These are phyloP conservation scores for Beauveria asiatica DNA, from an alignment of 2,329 filamentous ascomycete genomes.

Conservation along the genomic window DNA sequence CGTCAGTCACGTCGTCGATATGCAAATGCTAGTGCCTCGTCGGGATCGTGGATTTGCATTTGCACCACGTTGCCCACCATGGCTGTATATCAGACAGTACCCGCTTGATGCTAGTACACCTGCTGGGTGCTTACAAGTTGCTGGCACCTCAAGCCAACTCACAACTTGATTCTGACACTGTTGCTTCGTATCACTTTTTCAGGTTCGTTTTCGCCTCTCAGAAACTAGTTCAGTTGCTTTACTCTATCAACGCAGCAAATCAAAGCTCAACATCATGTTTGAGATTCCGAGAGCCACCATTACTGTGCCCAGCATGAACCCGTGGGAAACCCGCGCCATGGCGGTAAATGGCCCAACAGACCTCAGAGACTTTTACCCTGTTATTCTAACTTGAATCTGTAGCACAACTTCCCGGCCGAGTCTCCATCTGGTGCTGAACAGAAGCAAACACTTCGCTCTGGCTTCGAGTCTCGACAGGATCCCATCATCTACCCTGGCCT, in stretches of 20 bases:
- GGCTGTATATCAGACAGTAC: background rate
- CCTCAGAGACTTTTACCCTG: background rate
- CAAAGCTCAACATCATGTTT: background rate
- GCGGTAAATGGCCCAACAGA: slow-evolving; percentile 18
- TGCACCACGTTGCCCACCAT: background rate
- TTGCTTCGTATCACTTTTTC: background rate
- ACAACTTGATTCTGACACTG: background rate
- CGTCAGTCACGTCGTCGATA: slow-evolving; percentile 3
- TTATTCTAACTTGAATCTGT: background rate
- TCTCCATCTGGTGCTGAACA: background rate
- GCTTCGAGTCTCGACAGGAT: slow-evolving; percentile 28
- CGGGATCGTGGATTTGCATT: background rate
- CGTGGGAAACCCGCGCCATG: slow-evolving; percentile 26
- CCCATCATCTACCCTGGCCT: slow-evolving; percentile 47
- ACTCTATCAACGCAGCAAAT: background rate
- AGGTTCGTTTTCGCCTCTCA: background rate
- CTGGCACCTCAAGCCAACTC: background rate
- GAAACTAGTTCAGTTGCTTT: background rate
- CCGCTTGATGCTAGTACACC: background rate
- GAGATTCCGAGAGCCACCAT: background rate
- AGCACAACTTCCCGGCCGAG: slow-evolving; percentile 16
- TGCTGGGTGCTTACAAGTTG: background rate
- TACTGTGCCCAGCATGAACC: slow-evolving; percentile 9
- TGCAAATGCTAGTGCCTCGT: background rate
- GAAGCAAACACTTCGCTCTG: background rate